Conservation (phyloP, 768 basidiomycete genomes). For the Agaricus subrufescens region DNA sequence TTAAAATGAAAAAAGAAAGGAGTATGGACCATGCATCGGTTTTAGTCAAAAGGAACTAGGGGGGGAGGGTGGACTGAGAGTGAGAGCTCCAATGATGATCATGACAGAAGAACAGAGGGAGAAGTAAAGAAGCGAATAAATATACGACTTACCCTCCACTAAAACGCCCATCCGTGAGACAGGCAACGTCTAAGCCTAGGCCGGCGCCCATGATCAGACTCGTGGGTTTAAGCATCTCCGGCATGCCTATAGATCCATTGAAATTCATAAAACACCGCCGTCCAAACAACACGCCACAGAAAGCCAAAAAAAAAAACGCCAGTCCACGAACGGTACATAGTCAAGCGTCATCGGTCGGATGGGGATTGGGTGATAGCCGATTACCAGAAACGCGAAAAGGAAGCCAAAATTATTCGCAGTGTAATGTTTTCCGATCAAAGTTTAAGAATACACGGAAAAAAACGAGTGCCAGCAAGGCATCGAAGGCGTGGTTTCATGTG, state of each 20-base stretch:
- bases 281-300: not conserved
- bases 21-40: not conserved
- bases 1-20: not conserved
- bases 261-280: not conserved
- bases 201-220: constrained; percentile 99
- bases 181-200: constrained; percentile 92
- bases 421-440: too few species aligned
- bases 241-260: constrained; percentile 67
- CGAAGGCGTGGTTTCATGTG: too few species aligned
- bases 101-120: not conserved
- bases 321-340: too few species aligned
- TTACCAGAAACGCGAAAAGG: too few species aligned
- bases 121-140: constrained; percentile 10
- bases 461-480: too few species aligned
- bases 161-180: constrained; percentile 96
- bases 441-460: too few species aligned
- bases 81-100: not conserved
- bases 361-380: too few species aligned
- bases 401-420: too few species aligned
- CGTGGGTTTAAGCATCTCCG: constrained; percentile 98
- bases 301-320: not conserved
- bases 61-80: not conserved
- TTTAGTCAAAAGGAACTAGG: too few species aligned
- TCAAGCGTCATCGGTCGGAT: too few species aligned
- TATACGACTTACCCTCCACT: constrained; percentile 79